Conservation (phyloP, 2,329 filamentous ascomycete genomes). For the Neonectria neomacrospora region DNA sequence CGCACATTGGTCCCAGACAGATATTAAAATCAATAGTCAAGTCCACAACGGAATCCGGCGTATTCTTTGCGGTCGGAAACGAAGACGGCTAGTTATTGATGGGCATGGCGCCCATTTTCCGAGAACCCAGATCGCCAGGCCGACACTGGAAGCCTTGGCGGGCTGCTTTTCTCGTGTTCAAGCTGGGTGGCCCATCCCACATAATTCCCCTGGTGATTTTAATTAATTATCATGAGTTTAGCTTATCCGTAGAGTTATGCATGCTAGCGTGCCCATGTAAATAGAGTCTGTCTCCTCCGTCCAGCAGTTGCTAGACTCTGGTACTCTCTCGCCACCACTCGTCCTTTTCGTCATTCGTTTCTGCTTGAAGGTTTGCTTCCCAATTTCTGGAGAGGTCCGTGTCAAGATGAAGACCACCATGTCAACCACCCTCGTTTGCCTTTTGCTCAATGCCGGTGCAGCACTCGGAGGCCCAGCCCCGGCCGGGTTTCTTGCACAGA, state of each 20-base stretch:
- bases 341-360: constrained; percentile 32
- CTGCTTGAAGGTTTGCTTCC: constrained; percentile 2
- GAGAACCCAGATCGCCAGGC: constrained; percentile 15
- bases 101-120: constrained; percentile 17
- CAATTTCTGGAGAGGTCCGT: neutral
- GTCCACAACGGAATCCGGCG: constrained; percentile 11
- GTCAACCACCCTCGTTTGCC: constrained; percentile 28
- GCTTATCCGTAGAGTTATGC: constrained; percentile 25
- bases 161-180: constrained; percentile 38
- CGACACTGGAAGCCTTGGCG: constrained; percentile 25
- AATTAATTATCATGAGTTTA: constrained; percentile 13
- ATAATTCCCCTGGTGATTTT: constrained; percentile 3
- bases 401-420: constrained; percentile 35
- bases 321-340: constrained; percentile 17
- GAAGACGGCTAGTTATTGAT: constrained; percentile 25
- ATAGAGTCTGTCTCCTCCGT: constrained; percentile 38
- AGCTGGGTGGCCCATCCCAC: constrained; percentile 24
- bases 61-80: neutral
- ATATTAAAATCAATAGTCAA: constrained; percentile 10
- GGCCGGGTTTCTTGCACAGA: constrained; percentile 28
- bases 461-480: constrained; percentile 36
- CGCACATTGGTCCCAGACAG: constrained; percentile 3
- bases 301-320: constrained; percentile 1
- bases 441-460: constrained; percentile 33
- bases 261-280: constrained; percentile 34